A percentile compares a stretch with the other conserved stretches of the same genome.
These are phyloP conservation scores for Malus hybrid DNA, from an alignment of 331 rosid genomes.

Conservation along the genomic window DNA sequence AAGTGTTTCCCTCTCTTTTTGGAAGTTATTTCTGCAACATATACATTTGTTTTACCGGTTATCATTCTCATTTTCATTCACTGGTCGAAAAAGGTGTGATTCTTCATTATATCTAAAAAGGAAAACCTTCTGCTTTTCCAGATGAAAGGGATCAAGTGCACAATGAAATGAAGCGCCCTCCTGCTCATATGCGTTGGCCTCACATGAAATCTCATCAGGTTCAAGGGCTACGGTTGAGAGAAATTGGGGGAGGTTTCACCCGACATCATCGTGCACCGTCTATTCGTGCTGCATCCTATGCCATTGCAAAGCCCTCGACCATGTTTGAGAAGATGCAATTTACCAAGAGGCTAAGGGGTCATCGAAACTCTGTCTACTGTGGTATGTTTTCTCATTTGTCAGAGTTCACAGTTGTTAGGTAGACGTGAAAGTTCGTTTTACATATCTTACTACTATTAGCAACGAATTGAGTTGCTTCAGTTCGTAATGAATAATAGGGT, in stretches of 20 bases:
- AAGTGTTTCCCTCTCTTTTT: not conserved
- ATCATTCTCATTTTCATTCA: not conserved
- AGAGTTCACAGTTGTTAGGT: not conserved
- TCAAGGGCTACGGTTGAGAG: slow-evolving; percentile 84
- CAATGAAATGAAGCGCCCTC: slow-evolving; percentile 43
- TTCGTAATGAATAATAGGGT: too few species aligned
- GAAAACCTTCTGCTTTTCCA: slow-evolving; percentile 24
- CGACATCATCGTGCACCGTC: slow-evolving; percentile 95
- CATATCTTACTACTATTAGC: not conserved
- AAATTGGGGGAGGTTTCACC: slow-evolving; percentile 95
- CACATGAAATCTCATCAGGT: slow-evolving; percentile 95
- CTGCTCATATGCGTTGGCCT: slow-evolving; percentile 93
- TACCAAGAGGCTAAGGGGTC: slow-evolving; percentile 84
- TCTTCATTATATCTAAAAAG: slow-evolving; percentile 1
- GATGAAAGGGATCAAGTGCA: slow-evolving; percentile 52
- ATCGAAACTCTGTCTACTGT: slow-evolving; percentile 95
- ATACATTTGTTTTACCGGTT: not conserved
- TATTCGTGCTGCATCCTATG: slow-evolving; percentile 90
- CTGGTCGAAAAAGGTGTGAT: not conserved
- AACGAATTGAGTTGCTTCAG: too few species aligned
- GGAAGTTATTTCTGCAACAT: not conserved
- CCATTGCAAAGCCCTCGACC: slow-evolving; percentile 89
- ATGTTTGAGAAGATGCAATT: slow-evolving; percentile 94
- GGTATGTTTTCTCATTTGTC: slow-evolving; percentile 40
- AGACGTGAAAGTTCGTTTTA: not conserved